phyloP scores from a whole-genome alignment of 768 basidiomycete species.

The Paxillus rubicundulus region DNA sequence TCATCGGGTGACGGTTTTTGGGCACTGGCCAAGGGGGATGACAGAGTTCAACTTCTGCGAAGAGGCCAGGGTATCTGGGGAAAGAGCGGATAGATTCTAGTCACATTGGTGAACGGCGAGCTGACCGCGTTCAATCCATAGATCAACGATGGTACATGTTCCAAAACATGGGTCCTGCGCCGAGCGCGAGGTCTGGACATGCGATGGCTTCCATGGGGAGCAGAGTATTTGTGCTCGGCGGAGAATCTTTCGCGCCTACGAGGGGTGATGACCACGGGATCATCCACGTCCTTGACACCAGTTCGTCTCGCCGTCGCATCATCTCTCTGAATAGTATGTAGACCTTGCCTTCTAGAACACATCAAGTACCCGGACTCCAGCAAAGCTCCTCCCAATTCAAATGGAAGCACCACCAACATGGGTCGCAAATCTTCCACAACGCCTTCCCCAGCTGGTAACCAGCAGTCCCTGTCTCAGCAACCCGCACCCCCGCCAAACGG shows the following conservation, averaged over 20 bases:
- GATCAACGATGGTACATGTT: slow-evolving; percentile 99
- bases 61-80: not conserved
- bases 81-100: not conserved
- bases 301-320: slow-evolving; percentile 46
- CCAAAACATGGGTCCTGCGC: slow-evolving; percentile 98
- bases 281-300: slow-evolving; percentile 93
- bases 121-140: slow-evolving; percentile 33
- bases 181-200: slow-evolving; percentile 90
- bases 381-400: slow-evolving; percentile 37
- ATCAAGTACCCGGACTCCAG: slow-evolving; percentile 88
- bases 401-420: slow-evolving; percentile 29
- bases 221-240: slow-evolving; percentile 90
- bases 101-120: slow-evolving; percentile 1
- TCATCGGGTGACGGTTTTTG: not conserved
- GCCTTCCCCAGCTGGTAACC: slow-evolving; percentile 29
- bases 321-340: slow-evolving; percentile 3
- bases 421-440: slow-evolving; percentile 49
- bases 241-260: slow-evolving; percentile 77
- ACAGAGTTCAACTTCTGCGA: not conserved
- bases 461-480: slow-evolving; percentile 32
- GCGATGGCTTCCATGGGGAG: slow-evolving; percentile 95
- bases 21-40: not conserved
- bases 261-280: slow-evolving; percentile 76
- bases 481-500: slow-evolving; percentile 30
- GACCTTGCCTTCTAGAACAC: slow-evolving; percentile 52